phyloP scores from a whole-genome alignment of 495 filamentous ascomycete genomes.

The Glutinoglossum americanum region DNA sequence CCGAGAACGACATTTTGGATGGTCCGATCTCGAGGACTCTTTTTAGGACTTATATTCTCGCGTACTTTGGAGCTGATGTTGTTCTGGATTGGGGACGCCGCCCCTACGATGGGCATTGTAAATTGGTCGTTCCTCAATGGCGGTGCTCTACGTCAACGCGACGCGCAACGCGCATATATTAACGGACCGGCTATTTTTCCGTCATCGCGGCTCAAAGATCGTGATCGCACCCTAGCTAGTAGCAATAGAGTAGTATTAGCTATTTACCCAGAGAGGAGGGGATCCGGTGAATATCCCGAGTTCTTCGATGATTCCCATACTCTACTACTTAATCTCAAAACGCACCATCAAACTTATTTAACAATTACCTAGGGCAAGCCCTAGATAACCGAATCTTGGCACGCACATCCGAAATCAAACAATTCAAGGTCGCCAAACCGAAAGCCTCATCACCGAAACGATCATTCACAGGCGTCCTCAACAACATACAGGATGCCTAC shows the following conservation, averaged over 20 bases:
- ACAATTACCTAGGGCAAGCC: background rate
- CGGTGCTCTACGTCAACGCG: background rate
- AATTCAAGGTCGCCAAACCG: background rate
- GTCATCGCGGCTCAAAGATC: background rate
- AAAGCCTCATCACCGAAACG: background rate
- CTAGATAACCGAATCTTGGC: background rate
- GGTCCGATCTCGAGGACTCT: slow-evolving; percentile 8
- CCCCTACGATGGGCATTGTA: background rate
- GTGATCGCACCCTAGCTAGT: background rate
- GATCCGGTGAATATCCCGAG: background rate
- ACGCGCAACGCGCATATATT: background rate
- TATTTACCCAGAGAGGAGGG: background rate
- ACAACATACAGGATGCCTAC: slow-evolving; percentile 46
- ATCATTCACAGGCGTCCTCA: background rate
- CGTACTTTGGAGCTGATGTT: background rate
- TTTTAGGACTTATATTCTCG: background rate
- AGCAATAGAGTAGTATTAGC: background rate
- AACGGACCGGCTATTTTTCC: background rate
- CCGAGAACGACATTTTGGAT: slow-evolving; percentile 24
- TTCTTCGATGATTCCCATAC: background rate
- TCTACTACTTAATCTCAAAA: background rate
- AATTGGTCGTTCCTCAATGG: background rate
- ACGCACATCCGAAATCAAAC: background rate
- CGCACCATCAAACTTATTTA: background rate
- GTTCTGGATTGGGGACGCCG: background rate